Percentiles rank a stretch among this genome's conserved stretches.
These are phyloP conservation scores for Lactifluus echinatus DNA, from an alignment of 768 basidiomycete genomes.

Conservation along the genomic window DNA sequence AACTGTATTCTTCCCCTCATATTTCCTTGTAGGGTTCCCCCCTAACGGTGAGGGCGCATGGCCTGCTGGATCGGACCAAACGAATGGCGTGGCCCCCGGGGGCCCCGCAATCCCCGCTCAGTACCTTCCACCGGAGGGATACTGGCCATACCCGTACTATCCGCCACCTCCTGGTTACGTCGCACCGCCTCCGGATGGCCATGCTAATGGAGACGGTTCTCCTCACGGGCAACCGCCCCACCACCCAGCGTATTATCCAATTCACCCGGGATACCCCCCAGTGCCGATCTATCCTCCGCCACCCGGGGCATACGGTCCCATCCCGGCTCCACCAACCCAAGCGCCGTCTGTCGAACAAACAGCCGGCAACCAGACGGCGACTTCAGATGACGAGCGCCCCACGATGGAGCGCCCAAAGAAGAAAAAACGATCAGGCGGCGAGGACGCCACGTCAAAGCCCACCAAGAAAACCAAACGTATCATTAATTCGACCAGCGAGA, in stretches of 20 bases:
- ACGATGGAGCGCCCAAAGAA: slow-evolving; percentile 8
- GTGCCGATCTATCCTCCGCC: slow-evolving; percentile 26
- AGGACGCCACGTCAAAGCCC: slow-evolving; percentile 25
- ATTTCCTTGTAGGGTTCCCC: slow-evolving; percentile 18
- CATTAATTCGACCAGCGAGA: neutral
- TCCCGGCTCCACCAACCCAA: slow-evolving; percentile 11
- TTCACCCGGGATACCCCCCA: slow-evolving; percentile 30
- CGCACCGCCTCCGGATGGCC: slow-evolving; percentile 30
- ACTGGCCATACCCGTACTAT: slow-evolving; percentile 38
- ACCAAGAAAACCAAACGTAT: slow-evolving; percentile 29
- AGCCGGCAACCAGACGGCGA: slow-evolving; percentile 21
- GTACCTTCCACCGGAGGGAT: slow-evolving; percentile 33
- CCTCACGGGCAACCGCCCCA: slow-evolving; percentile 26
- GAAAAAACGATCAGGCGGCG: slow-evolving; percentile 22
- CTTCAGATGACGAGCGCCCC: slow-evolving; percentile 9
- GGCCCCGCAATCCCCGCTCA: slow-evolving; percentile 26
- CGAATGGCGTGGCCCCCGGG: slow-evolving; percentile 20
- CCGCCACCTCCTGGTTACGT: slow-evolving; percentile 36
- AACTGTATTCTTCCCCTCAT: neutral
- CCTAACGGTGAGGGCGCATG: slow-evolving; percentile 29
- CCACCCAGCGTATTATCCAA: slow-evolving; percentile 33
- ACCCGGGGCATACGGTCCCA: slow-evolving; percentile 23
- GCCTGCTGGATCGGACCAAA: slow-evolving; percentile 21
- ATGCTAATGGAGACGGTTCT: slow-evolving; percentile 25
- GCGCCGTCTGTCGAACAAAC: slow-evolving; percentile 2